Conservation (phyloP, 1,284 basidiomycete genomes). For the Filobasidium uniguttulatum region DNA sequence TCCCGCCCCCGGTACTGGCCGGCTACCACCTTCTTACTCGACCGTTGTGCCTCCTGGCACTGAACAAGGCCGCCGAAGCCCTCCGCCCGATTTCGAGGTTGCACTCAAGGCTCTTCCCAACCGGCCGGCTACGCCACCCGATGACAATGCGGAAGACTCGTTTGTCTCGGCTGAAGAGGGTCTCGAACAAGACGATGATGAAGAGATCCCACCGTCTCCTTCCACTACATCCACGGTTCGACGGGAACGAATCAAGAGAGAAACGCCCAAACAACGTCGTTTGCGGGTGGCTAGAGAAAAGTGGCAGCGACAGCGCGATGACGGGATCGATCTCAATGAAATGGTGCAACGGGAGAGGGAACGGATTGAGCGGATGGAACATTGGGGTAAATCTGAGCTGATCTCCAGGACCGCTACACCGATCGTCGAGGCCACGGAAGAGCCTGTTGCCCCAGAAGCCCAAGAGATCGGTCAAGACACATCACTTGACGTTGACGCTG, state of each 20-base stretch:
- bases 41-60: neutral
- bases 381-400: neutral
- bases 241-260: neutral
- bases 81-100: slow-evolving; percentile 7
- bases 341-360: slow-evolving; percentile 1
- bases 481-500: too few species aligned
- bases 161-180: neutral
- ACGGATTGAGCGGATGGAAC: neutral
- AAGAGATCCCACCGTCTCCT: neutral
- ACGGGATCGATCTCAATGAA: slow-evolving; percentile 7
- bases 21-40: neutral
- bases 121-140: neutral
- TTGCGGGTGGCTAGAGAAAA: slow-evolving; percentile 2
- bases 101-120: neutral
- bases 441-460: too few species aligned
- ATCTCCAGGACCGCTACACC: neutral
- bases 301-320: slow-evolving; percentile 4
- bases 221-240: neutral
- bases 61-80: slow-evolving; percentile 1
- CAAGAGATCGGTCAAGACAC: too few species aligned
- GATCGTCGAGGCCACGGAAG: neutral
- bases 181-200: neutral
- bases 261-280: neutral
- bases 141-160: neutral
- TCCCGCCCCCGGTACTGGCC: neutral